phyloP scores from a whole-genome alignment of 1,139 yeast genomes.

The Scheffersomyces cryptocercus region DNA sequence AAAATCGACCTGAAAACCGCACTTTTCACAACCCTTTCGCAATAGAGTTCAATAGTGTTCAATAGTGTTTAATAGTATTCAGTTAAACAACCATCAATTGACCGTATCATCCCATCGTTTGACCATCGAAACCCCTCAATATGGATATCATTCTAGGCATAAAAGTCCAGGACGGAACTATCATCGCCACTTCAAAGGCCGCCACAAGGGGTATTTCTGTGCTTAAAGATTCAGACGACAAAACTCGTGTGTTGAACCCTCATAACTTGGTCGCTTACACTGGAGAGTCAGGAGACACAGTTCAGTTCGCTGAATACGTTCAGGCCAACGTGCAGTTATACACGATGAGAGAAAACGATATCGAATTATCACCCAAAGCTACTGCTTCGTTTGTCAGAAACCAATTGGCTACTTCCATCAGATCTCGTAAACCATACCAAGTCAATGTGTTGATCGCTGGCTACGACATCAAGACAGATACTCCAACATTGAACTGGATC shows the following conservation, averaged over 20 bases:
- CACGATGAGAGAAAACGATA: conserved; percentile 78
- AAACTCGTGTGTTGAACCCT: conserved; percentile 74
- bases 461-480: conserved; percentile 60
- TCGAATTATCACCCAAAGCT: conserved; percentile 80
- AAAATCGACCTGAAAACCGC: too few relatives aligned
- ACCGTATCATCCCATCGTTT: background rate
- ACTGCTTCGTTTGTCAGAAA: conserved; percentile 87
- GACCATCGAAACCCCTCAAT: conserved; percentile 5
- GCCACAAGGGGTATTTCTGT: conserved; percentile 92
- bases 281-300: conserved; percentile 97
- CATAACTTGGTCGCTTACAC: conserved; percentile 86
- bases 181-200: conserved; percentile 91
- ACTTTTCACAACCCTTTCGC: too few relatives aligned
- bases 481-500: conserved; percentile 81
- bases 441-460: conserved; percentile 90
- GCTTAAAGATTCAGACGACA: conserved; percentile 83
- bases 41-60: background rate
- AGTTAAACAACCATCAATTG: background rate
- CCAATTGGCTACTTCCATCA: conserved; percentile 80
- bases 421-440: conserved; percentile 92
- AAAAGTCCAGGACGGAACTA: conserved; percentile 74
- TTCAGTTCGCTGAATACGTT: conserved; percentile 92
- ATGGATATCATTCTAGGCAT: conserved; percentile 95
- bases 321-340: conserved; percentile 91
- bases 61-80: background rate